phyloP scores from a whole-genome alignment of 192 early-diverging fungal species.

The Diversispora eburnea region DNA sequence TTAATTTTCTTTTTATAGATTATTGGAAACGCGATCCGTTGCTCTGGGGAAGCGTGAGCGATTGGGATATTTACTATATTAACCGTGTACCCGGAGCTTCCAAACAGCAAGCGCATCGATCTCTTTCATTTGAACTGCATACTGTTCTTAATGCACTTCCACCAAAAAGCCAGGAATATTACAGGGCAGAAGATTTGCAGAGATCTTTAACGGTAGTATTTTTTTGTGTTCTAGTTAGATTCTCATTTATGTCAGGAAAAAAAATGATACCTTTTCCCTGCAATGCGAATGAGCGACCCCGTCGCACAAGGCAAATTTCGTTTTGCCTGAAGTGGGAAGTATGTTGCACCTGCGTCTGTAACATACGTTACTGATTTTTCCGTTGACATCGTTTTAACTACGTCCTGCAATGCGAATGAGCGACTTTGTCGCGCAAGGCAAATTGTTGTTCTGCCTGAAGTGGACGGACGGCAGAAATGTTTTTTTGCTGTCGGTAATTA shows the following conservation, averaged over 20 bases:
- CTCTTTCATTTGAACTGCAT: slow-evolving; percentile 1
- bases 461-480: too few relatives aligned
- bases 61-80: slow-evolving; percentile 19
- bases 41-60: background rate
- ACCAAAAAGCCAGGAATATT: background rate
- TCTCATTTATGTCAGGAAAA: background rate
- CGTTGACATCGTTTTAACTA: background rate
- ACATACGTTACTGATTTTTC: background rate
- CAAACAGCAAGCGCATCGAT: background rate
- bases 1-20: slow-evolving; percentile 16
- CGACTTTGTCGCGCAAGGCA: slow-evolving; percentile 21
- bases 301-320: slow-evolving; percentile 7
- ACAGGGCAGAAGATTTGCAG: background rate
- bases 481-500: background rate
- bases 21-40: slow-evolving; percentile 1
- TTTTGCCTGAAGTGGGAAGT: slow-evolving; percentile 27
- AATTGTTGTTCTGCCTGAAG: too few relatives aligned
- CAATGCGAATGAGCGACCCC: slow-evolving; percentile 10
- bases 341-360: background rate
- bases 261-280: background rate
- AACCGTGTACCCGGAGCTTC: slow-evolving; percentile 10
- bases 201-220: background rate
- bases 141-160: background rate
- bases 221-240: background rate
- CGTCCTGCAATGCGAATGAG: slow-evolving; percentile 16